These are phyloP conservation scores for Calonectria honghensis DNA, from an alignment of 2,329 filamentous ascomycete genomes.

Conservation along the genomic window DNA sequence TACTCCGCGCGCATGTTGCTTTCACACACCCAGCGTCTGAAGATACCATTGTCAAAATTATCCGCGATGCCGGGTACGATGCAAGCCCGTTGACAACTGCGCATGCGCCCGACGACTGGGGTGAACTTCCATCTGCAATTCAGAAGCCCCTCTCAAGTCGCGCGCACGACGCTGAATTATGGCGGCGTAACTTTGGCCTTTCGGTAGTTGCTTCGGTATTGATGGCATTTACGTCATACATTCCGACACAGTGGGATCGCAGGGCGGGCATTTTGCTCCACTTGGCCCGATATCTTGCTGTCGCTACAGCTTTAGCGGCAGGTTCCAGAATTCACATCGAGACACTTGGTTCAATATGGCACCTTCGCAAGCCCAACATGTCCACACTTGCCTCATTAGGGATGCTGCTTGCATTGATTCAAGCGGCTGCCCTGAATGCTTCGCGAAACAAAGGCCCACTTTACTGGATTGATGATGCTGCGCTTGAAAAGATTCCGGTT, in stretches of 20 bases:
- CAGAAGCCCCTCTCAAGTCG: neutral
- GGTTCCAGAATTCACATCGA: neutral
- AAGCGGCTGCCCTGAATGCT: neutral
- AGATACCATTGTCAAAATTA: neutral
- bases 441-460: neutral
- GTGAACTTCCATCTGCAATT: neutral
- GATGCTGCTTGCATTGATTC: neutral
- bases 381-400: neutral
- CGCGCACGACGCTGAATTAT: neutral
- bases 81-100: neutral
- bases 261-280: neutral
- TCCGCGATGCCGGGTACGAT: neutral
- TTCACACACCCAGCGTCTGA: neutral
- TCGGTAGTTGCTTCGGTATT: neutral
- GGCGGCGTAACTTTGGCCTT: neutral
- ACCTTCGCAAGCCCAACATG: neutral
- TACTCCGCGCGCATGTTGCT: neutral
- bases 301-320: neutral
- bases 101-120: neutral
- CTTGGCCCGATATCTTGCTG: neutral
- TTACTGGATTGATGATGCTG: neutral
- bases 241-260: neutral
- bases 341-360: neutral
- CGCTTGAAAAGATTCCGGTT: neutral
- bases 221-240: neutral